Evolutionary conservation across 176 grass and related monocot genomes (phyloP), one percentile per base, ranked within the genome.

Genomic region (Microstegium vimineum): DNA sequence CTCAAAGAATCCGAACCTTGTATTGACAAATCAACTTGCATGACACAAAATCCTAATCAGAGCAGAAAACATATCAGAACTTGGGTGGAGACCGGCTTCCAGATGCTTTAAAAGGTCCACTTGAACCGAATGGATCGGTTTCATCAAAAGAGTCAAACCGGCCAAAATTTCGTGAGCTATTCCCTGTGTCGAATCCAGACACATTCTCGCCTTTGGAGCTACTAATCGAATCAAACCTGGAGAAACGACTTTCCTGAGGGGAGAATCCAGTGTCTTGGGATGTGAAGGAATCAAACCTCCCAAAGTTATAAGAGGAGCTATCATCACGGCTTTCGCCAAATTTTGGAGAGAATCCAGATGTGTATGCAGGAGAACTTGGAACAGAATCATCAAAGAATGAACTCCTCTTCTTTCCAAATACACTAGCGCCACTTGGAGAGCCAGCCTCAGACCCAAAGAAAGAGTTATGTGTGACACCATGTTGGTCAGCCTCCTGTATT

Each of bases 101-200:
- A 17, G 96, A 95, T 77, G 96, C 90, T 70, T 94, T 99, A 20
- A 99, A 99, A 49, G 96, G 96, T 31, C 89, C 96, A 26, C 87
- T 93, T 16, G 96, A 91, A 69, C 96, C 96, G 38, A 99, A 99
- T 2, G 96, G 96, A 52, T 99, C 96, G 0, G 91, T 75, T 34
- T 99, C 96, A 78, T 99, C 96, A 59, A 99, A 99, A 36, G 93
- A 99, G 73, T 99, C 96, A n/a, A 99, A 99, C 18, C 82, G 91
- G 51, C 93, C 90, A 10, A 90, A 82, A 82, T 95, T 85, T 71
- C 42, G 82, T 4, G 82, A 83, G 85, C 81, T 95, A 67, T 87
- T 87, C 35, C 76, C 87, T 15, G 92, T 86, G 81, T 94, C 90
- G 1, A 94, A 98, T 37, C 84, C 86, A 18, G 92, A 75, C 31